A percentile compares a stretch with the other conserved stretches of the same genome.
Conservation (phyloP, 306 rosid species). For the Sindora glabra region DNA sequence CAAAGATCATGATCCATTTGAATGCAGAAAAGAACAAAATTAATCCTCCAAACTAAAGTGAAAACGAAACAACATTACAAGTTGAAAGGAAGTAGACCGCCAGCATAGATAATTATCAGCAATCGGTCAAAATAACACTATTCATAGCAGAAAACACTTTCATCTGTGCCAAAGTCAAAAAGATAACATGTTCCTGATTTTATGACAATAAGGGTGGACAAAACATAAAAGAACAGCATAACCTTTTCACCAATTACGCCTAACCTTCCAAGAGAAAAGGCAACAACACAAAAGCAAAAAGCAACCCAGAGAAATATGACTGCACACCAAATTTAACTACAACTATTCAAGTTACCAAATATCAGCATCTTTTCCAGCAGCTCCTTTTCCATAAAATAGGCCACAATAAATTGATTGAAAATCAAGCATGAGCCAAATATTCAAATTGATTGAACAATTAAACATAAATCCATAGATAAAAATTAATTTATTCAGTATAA, state of each 20-base stretch:
- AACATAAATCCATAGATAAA: no score
- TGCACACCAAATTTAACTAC: background rate
- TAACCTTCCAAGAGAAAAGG: conserved; percentile 10
- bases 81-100: background rate
- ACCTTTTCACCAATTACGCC: conserved; percentile 8
- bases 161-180: conserved; percentile 12
- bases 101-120: background rate
- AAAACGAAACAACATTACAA: background rate
- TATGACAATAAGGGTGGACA: background rate
- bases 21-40: background rate
- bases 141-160: background rate
- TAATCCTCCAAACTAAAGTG: background rate
- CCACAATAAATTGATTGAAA: background rate
- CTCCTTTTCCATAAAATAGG: background rate
- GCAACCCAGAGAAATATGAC: conserved; percentile 2
- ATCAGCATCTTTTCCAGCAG: background rate
- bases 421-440: background rate
- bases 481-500: no score
- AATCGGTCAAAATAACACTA: background rate
- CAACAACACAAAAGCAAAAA: background rate
- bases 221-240: background rate
- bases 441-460: no score
- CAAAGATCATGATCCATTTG: background rate
- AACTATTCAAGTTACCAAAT: background rate
- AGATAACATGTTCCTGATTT: background rate